Percentiles rank a stretch among this genome's conserved stretches.
These are phyloP conservation scores for Colletotrichum truncatum DNA, from an alignment of 2,329 filamentous ascomycete species.

Conservation along the genomic window DNA sequence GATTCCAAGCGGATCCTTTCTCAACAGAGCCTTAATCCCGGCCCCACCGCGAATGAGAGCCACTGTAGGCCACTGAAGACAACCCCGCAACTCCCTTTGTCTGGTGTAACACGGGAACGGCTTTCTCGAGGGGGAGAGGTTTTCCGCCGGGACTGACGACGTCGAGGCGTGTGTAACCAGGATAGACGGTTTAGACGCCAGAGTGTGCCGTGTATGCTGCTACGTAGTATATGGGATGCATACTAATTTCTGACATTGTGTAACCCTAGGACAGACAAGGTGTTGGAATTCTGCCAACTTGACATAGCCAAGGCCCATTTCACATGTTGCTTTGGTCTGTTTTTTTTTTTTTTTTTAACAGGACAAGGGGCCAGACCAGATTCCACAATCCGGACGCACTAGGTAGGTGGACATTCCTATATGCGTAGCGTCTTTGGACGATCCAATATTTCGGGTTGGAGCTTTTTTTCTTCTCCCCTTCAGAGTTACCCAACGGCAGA, in stretches of 20 bases:
- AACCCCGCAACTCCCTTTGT: not conserved
- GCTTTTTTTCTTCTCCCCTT: not conserved
- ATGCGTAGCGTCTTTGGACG: no score
- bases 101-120: slow-evolving; percentile 13
- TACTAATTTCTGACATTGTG: slow-evolving; percentile 4
- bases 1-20: slow-evolving; percentile 21
- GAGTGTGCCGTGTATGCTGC: not conserved
- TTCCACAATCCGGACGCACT: no score
- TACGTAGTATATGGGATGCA: not conserved
- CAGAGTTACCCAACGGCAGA: not conserved
- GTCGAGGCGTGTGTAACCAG: not conserved
- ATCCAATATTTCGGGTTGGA: not conserved
- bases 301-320: no score
- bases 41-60: slow-evolving; percentile 9
- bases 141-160: not conserved
- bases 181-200: slow-evolving; percentile 15
- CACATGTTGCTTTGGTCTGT: no score
- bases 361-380: no score
- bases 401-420: no score
- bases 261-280: slow-evolving; percentile 4
- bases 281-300: no score
- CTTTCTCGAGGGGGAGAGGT: not conserved
- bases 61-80: slow-evolving; percentile 13
- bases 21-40: slow-evolving; percentile 28
- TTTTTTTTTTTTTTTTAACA: no score